Percentiles rank a stretch among this genome's conserved stretches.
phyloP scores from a whole-genome alignment of 805 yeast genomes.

The Hanseniaspora valbyensis region DNA sequence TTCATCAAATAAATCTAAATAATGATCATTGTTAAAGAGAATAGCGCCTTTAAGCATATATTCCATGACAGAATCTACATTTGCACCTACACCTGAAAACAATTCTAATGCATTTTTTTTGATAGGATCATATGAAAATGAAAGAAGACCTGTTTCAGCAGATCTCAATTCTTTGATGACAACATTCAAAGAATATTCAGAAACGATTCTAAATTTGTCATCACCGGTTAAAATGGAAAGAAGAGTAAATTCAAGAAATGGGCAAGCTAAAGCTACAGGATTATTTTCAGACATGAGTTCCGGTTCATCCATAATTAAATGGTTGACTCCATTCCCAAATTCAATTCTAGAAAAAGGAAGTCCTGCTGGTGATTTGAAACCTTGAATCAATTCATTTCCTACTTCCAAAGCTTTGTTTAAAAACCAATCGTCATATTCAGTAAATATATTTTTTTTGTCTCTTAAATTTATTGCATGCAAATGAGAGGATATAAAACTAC shows the following conservation, averaged over 20 bases:
- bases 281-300: conserved; percentile 55
- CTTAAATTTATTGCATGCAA: conserved; percentile 47
- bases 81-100: conserved; percentile 77
- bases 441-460: conserved; percentile 17
- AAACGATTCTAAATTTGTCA: conserved; percentile 49
- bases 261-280: conserved; percentile 77
- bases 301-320: conserved; percentile 33
- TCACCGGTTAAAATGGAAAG: conserved; percentile 69
- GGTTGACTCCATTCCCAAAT: conserved; percentile 40
- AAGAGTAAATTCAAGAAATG: conserved; percentile 68
- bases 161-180: conserved; percentile 57
- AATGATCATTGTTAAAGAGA: conserved; percentile 50
- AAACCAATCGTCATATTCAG: conserved; percentile 25
- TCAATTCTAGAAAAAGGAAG: conserved; percentile 77
- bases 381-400: conserved; percentile 34
- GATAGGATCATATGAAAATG: conserved; percentile 63
- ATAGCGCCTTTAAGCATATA: conserved; percentile 71
- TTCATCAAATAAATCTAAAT: conserved; percentile 45
- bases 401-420: not conserved
- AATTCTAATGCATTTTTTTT: conserved; percentile 45
- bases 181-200: conserved; percentile 52
- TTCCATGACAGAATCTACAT: conserved; percentile 83
- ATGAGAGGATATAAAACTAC: conserved; percentile 73
- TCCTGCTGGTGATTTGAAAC: conserved; percentile 52
- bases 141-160: conserved; percentile 46